Base-by-base conservation (phyloP, 352 stramenopile species). In the Phytophthora fragariae region DNA sequence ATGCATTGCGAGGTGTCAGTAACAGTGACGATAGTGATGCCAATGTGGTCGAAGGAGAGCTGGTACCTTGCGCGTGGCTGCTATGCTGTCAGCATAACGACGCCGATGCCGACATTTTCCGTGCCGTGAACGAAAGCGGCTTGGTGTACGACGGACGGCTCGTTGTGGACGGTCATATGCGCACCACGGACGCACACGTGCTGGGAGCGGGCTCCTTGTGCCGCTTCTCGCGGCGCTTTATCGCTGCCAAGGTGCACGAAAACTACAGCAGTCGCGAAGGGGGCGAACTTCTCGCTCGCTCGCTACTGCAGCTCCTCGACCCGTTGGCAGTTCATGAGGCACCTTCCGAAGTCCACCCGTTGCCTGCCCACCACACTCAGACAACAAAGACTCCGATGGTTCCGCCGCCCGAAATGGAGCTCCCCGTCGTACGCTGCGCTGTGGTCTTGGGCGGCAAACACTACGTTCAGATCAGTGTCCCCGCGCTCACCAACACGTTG, bases 91-190 rank as follows among this genome's bases (percentile, higher is more conserved):
- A 93, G 62, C 83, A 93, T 24, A 90, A 89, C 49, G 93, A 98
- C 68, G 84, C 91, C 12, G 91, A 97, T 72, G 81, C 86, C 15
- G 92, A 97, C 74, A 74, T 97, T 1, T 98, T 98, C 70, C 83
- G 83, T 5, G 92, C 92, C 10, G 91, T 97, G 55, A 98, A 98
- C 71, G 90, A 97, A 52, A 92, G 86, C 61, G 94, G 93, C 7
- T 85, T 98, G 35, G 93, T 98, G 21, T 98, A 97, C 72, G 93
- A 98, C 69, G 93, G 93, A 0, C 83, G 92, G 1, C 83, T 98
- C 31, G 93, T 98, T 35, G 93, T 98, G 21, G 92, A 97, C 65
- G 86, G 86, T 14, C 70, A 76, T 39, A 93, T 98, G 81, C 82
- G 83, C 29, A 98, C 94, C 29, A 91, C 90, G 0, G 94, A 98